These are phyloP conservation scores for Boletus sensibilis DNA, from an alignment of 768 basidiomycete species.

Conservation along the genomic window DNA sequence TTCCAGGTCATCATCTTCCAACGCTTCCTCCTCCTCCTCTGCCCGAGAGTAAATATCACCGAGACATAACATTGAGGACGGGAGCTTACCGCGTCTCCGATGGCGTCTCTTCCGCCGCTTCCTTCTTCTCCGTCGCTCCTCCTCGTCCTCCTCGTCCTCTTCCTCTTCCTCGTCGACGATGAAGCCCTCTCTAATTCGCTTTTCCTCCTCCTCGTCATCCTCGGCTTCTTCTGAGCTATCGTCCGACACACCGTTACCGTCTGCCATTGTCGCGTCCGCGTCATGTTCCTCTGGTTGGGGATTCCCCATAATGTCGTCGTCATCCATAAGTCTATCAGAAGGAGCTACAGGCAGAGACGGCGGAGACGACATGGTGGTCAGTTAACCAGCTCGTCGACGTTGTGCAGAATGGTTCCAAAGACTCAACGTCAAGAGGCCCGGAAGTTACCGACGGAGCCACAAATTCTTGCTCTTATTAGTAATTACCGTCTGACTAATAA, in stretches of 20 bases:
- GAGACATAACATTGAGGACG: constrained; percentile 7
- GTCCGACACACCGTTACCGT: constrained; percentile 49
- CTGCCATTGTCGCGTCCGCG: constrained; percentile 52
- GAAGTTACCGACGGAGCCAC: constrained; percentile 29
- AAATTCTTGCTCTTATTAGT: constrained; percentile 8
- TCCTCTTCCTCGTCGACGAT: constrained; percentile 95
- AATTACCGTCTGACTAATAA: not conserved
- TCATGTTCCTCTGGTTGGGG: constrained; percentile 51
- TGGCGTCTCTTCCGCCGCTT: constrained; percentile 70
- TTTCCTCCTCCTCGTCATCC: constrained; percentile 87
- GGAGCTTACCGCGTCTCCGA: constrained; percentile 46
- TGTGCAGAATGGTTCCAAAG: not conserved
- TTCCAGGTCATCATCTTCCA: constrained; percentile 90
- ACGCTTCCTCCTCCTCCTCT: constrained; percentile 57
- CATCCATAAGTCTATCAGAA: constrained; percentile 33
- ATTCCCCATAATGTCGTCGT: constrained; percentile 64
- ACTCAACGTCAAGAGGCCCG: constrained; percentile 9
- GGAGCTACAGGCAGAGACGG: constrained; percentile 45
- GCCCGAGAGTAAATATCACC: constrained; percentile 11
- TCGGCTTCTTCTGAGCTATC: constrained; percentile 90
- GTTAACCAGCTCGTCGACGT: constrained; percentile 19
- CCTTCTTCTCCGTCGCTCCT: constrained; percentile 53
- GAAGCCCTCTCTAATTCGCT: constrained; percentile 80
- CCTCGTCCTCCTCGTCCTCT: constrained; percentile 69
- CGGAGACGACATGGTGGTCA: constrained; percentile 56